Base-by-base conservation (phyloP, 768 basidiomycete genomes). In the Russula sp. region DNA sequence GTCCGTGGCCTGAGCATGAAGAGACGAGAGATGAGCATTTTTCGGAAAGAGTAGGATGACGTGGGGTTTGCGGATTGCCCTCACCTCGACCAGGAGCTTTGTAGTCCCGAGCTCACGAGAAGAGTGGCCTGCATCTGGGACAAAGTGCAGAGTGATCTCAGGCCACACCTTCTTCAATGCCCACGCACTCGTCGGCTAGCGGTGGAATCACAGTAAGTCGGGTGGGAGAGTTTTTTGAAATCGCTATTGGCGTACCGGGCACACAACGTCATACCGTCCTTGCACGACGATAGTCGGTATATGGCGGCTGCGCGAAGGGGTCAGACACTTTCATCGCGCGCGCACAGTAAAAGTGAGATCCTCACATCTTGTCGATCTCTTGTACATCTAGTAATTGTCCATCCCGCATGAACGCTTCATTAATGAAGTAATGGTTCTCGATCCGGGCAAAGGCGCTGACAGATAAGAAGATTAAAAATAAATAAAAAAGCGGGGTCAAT, bases 351-450 rank as follows among this genome's bases (percentile, higher is more conserved):
- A 18, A 22, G 29, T 18, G 56, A 46, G 57, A 34, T 45, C 39
- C 53, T 41, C 67, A 88, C 92, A 97, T 96, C 75, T 92, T 94
- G 65, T 89, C 89, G 58, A 96, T 90, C 66, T 84, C 82, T 73
- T 91, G 89, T 65, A 79, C 78, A 66, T 93, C 90, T 46, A 97
- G 76, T 18, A 97, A 78, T 70, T 95, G 91, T 0, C 94, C 91
- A 9, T 93, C 88, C 22, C 90, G 78, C 85, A 94, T 85, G 73
- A 91, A 96, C 3, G 89, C 87, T 84, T 92, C 80, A 68, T 94
- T 90, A 55, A 94, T 76, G 69, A 95, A 95, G 72, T 89, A 96
- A 69, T 95, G 92, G 69, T 93, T 93, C 75, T 93, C 93, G 49
- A 95, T 93, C 41, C 85, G 77, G 20, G 92, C 89, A 72, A 93